phyloP scores from a whole-genome alignment of 345 rosid species.

The Melastoma malabathricum region DNA sequence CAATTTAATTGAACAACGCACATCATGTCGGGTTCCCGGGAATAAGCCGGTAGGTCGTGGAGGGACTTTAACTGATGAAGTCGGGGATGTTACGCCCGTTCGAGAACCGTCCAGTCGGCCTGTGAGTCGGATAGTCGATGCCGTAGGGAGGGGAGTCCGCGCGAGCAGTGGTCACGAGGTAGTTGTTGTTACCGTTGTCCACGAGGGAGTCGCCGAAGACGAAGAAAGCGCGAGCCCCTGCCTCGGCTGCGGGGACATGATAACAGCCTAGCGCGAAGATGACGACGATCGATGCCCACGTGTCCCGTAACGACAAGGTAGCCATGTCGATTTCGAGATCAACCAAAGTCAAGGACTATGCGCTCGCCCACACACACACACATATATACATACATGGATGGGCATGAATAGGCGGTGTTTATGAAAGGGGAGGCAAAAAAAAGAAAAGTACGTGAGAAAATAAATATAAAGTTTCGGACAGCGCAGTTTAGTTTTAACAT shows the following conservation, averaged over 20 bases:
- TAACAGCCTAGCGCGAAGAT: conserved; percentile 1
- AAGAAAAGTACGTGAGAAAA: too few relatives aligned
- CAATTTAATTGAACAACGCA: too few relatives aligned
- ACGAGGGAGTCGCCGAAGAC: conserved; percentile 79
- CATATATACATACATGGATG: too few relatives aligned
- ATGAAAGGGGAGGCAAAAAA: too few relatives aligned
- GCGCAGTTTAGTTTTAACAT: too few relatives aligned
- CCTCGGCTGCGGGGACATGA: conserved; percentile 10
- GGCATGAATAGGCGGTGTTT: too few relatives aligned
- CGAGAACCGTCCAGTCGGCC: conserved; percentile 63
- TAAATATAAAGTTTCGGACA: too few relatives aligned
- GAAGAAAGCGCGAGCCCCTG: conserved; percentile 37
- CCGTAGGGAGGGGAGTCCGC: conserved; percentile 69
- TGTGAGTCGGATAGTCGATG: conserved; percentile 48
- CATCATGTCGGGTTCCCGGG: too few relatives aligned
- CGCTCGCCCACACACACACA: too few relatives aligned
- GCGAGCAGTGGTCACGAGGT: conserved; percentile 53
- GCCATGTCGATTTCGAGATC: too few relatives aligned
- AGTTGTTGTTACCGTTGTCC: conserved; percentile 70
- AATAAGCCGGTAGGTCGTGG: not conserved
- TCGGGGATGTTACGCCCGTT: conserved; percentile 73
- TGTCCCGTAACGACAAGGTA: not conserved
- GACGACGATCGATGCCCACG: conserved; percentile 8
- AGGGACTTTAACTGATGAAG: conserved; percentile 28
- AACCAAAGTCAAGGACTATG: too few relatives aligned